These are phyloP conservation scores for Mallotus japonicus DNA, from an alignment of 441 rosid species.

Conservation along the genomic window DNA sequence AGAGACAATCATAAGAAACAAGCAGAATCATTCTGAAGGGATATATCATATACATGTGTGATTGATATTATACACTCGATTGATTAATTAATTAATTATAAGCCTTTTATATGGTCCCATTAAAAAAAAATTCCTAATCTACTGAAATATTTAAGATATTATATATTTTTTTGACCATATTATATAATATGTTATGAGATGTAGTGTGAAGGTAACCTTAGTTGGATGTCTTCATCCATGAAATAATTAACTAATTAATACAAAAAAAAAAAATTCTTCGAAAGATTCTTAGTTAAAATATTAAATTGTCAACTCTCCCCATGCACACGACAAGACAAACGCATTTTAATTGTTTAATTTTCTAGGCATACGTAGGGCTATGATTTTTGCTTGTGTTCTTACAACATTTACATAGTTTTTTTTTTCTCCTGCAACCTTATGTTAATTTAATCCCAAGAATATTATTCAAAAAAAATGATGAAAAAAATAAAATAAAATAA, in stretches of 20 bases:
- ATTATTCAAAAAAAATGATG: not conserved
- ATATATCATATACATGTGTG: not conserved
- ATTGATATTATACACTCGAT: constrained; percentile 2
- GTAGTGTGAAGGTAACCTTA: constrained; percentile 16
- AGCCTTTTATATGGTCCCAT: constrained; percentile 15
- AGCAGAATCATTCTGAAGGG: constrained; percentile 19
- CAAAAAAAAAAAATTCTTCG: constrained; percentile 27
- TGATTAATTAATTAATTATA: constrained; percentile 9
- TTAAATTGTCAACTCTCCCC: constrained; percentile 56
- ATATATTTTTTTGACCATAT: not conserved
- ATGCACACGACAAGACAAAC: constrained; percentile 41
- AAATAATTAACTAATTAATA: constrained; percentile 5
- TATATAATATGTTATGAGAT: not conserved
- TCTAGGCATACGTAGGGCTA: constrained; percentile 17
- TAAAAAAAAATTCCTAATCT: constrained; percentile 6
- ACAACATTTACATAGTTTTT: constrained; percentile 16
- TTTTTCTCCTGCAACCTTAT: not conserved
- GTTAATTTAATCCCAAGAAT: constrained; percentile 33
- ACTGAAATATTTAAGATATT: no score
- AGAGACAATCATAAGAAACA: constrained; percentile 15
- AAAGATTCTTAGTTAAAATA: constrained; percentile 45
- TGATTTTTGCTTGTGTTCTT: constrained; percentile 18
- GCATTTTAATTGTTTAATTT: constrained; percentile 18
- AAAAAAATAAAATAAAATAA: not conserved
- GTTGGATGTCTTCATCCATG: constrained; percentile 30